Base-by-base conservation (phyloP, 345 rosid species). In the Hypericum perforatum region DNA sequence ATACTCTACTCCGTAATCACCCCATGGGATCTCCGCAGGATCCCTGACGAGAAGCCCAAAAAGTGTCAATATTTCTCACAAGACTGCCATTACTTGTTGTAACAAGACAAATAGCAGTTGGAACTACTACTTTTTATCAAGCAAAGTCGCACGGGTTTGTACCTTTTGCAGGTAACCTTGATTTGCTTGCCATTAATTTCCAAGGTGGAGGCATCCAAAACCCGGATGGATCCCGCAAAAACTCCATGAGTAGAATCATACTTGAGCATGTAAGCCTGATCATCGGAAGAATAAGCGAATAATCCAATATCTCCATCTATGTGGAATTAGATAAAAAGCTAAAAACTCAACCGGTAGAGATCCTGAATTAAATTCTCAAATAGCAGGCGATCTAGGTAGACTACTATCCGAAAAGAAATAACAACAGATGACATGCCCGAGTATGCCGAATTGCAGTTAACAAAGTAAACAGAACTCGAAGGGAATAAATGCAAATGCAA, bases 21-120 rank as follows among this genome's bases (percentile, higher is more conserved):
- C 99, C 99, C 99, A 92, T 39, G 99, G 95, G 62, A 92, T 89
- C 68, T 92, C 97, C 56, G 82, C 79, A 44, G 99, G 97, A 65
- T 89, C 84, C 73, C 99, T 92, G 76, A 40, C 41, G 16, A 53
- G 58, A 57, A 47, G 66, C 39, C 40, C 29, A 5, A 46, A 5
- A 43, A 22, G 32, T 1, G 32, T 22, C 32, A 22, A 22, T 22
- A 22, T 22, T 22, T 22, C 32, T 22, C 32, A 22, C 32, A 22
- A 22, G 1, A 22, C 32, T 22, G 32, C 32, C 4, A 4, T 22
- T 4, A 22, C 32, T 22, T 22, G 32, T 22, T 22, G 32, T 22
- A 22, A 22, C 32, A 22, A 22, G 32, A 22, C 4, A 22, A 22
- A 4, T 22, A 22, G 32, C 32, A 22, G 32, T 1, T 22, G 32